Evolutionary conservation across 2,329 filamentous ascomycete genomes (phyloP).

Genomic region (Hymenoscyphus infarciens): DNA sequence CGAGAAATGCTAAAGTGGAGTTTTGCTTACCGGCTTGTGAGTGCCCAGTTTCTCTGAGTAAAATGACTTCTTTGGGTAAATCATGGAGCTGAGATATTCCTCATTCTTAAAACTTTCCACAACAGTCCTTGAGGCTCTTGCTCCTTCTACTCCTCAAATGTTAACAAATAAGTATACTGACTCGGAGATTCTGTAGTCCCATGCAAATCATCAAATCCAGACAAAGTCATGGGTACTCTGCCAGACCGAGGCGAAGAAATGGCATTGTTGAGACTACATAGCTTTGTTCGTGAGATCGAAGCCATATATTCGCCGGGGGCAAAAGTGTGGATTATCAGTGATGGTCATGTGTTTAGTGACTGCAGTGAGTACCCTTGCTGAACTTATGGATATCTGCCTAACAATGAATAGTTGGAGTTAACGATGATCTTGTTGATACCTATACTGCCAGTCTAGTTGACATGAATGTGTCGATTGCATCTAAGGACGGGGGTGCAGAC

Average conservation of each 20-base stretch:
- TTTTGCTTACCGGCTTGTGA: conserved; percentile 5
- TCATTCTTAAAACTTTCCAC: too few relatives aligned
- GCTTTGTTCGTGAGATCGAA: conserved; percentile 5
- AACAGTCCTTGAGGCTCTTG: too few relatives aligned
- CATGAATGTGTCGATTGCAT: conserved; percentile 6
- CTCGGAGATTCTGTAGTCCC: neutral
- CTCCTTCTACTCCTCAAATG: too few relatives aligned
- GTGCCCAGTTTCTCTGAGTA: too few relatives aligned
- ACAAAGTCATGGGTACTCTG: conserved; percentile 9
- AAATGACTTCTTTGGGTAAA: too few relatives aligned
- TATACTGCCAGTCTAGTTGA: conserved; percentile 9
- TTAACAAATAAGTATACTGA: too few relatives aligned
- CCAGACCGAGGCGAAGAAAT: conserved; percentile 11
- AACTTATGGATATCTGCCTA: neutral
- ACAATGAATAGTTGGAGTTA: conserved; percentile 9
- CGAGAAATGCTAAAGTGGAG: conserved; percentile 4
- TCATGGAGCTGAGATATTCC: too few relatives aligned
- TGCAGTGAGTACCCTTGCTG: conserved; percentile 2
- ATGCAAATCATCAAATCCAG: conserved; percentile 8
- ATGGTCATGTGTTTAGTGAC: conserved; percentile 11
- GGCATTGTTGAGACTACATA: conserved; percentile 4
- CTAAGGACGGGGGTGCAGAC: neutral
- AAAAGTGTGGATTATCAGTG: conserved; percentile 11
- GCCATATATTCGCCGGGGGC: conserved; percentile 10
- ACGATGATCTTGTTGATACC: conserved; percentile 8